phyloP scores from a whole-genome alignment of 2,329 filamentous ascomycete genomes.

The Fusarium scirpi region DNA sequence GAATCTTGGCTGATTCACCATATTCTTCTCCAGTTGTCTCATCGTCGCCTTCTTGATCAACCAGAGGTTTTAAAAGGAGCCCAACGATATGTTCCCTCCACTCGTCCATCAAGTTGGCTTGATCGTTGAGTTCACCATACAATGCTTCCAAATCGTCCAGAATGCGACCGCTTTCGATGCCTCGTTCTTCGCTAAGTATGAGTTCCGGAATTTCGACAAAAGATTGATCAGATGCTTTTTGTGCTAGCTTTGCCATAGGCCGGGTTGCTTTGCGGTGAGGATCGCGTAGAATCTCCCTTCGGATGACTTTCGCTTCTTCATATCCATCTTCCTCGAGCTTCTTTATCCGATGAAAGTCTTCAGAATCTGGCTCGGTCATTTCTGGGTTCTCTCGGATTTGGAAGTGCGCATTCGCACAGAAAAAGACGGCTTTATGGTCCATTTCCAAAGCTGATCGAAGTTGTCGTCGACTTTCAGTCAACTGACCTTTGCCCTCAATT shows the following conservation, averaged over 20 bases:
- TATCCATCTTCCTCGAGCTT: conserved; percentile 79
- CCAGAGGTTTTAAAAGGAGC: conserved; percentile 77
- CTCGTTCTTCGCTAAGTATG: conserved; percentile 64
- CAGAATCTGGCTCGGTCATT: conserved; percentile 73
- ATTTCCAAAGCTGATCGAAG: conserved; percentile 81
- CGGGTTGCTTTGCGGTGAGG: conserved; percentile 52
- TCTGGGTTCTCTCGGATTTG: conserved; percentile 81
- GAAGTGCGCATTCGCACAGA: conserved; percentile 84
- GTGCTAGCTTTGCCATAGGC: conserved; percentile 72
- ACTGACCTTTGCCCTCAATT: conserved; percentile 53
- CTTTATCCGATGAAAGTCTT: conserved; percentile 74
- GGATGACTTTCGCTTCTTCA: conserved; percentile 79
- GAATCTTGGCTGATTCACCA: conserved; percentile 84
- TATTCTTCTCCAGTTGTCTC: conserved; percentile 92
- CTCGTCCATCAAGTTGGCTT: conserved; percentile 76
- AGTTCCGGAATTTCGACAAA: conserved; percentile 73
- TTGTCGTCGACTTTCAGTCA: conserved; percentile 70
- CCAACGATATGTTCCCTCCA: conserved; percentile 81
- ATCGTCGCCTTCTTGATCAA: conserved; percentile 81
- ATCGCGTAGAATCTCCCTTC: conserved; percentile 80
- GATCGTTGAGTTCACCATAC: conserved; percentile 74
- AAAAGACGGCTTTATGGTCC: conserved; percentile 86
- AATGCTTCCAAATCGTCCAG: conserved; percentile 75
- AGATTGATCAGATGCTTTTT: conserved; percentile 62
- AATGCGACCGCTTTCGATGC: conserved; percentile 78